Base-by-base conservation (phyloP, 768 basidiomycete species). In the Tulasnella sp. region DNA sequence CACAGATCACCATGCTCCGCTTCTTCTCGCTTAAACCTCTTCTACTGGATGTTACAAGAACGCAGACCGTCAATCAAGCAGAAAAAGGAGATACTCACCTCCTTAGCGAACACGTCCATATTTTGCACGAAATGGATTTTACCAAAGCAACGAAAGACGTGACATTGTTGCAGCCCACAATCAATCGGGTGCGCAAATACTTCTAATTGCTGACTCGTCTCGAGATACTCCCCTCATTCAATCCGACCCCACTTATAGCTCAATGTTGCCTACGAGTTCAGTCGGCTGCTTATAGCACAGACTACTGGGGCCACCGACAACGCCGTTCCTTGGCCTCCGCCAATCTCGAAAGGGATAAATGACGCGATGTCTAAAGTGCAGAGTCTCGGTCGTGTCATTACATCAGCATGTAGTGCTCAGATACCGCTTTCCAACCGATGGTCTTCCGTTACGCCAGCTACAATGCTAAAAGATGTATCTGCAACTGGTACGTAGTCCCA, bases 11-110 rank as follows among this genome's bases (percentile, higher is more conserved):
- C 4, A 78, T 80, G 3, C 71, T 87, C 60, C 77, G 84, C n/a
- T 87, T 84, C 63, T 83, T 88, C 64, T 70, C 80, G 0, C 67
- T 85, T 21, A 72, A 76, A 50, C 68, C 70, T 3, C 66, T 73
- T 9, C 60, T 65, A 11, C 67, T 70, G 41, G 62, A 70, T 65
- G 30, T 69, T 22, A 11, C 67, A 5, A 41, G 19, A 30, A 10
- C 30, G 24, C 17, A 44, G 44, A 46, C 34, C 56, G 54, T 64
- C 60, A 50, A 46, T 22, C 31, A 68, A 59, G 49, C 66, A 64
- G 48, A 66, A 65, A 8, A 69, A 65, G 63, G 64, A 17, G 31
- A 27, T 12, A 42, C 68, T 30, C 67, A 60, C 15, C 69, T 70
- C 38, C 64, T 74, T n/a, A 61, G 65, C 53, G 43, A 45, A 54